Base-by-base conservation (phyloP, 2,329 filamentous ascomycete genomes). In the Penicillium sp. region DNA sequence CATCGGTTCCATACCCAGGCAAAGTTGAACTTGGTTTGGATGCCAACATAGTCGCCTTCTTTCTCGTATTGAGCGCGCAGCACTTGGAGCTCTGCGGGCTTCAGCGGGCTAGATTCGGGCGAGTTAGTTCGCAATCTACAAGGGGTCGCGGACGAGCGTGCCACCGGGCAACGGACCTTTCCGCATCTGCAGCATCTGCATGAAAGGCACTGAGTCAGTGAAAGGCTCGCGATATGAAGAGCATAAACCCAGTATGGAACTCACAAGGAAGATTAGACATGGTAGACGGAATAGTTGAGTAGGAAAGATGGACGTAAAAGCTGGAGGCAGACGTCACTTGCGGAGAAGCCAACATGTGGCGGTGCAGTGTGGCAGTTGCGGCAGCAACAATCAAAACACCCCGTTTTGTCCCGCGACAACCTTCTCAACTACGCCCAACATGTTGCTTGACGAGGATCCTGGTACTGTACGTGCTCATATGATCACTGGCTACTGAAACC, bases 21-120 rank as follows among this genome's bases (percentile, higher is more conserved):
- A 74, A 93, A 97, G 85, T 99, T 99, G 84, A 99, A 99, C 73
- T 97, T 97, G 57, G 94, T 99, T 75, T 99, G 94, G 38, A 99
- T 84, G 54, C 93, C 92, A 56, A 96, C 93, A 79, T 95, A 95
- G 67, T 95, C 90, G 63, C 93, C 94, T 77, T 99, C 94, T 71
- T 96, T 96, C 71, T 97, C 93, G 72, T 94, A 99, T 74, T 99
- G 94, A 55, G 89, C 81, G 60, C 93, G 89, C 49, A 99, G 82
- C 58, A 97, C 94, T 73, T 92, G 86, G 55, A 99, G 87, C 76
- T 99, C 94, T 46, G 90, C 88, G 51, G 90, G 85, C 76, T 94
- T 95, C 58, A 99, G 83, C 62, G 94, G 89, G 70, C 90, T 94
- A 64, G 49, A 62, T 12, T n/a, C 10, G 38, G 23, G 31, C n/a